phyloP scores from a whole-genome alignment of 768 basidiomycete species.

The Suillus plorans region DNA sequence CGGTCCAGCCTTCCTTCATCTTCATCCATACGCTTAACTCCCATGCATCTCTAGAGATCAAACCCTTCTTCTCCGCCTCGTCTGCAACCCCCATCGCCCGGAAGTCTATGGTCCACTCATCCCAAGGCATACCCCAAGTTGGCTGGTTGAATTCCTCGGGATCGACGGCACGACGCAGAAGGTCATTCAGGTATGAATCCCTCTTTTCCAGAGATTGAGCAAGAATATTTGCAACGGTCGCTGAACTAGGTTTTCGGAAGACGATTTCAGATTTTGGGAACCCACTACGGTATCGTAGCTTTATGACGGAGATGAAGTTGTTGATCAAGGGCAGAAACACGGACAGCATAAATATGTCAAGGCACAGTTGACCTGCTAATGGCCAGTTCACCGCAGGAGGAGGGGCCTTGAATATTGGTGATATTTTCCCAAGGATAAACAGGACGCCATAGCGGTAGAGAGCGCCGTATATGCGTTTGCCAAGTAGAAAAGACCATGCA shows the following conservation, averaged over 20 bases:
- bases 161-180: conserved; percentile 29
- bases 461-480: conserved; percentile 22
- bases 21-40: conserved; percentile 35
- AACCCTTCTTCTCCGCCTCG: conserved; percentile 20
- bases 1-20: conserved; percentile 26
- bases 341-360: conserved; percentile 29
- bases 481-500: conserved; percentile 23
- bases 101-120: conserved; percentile 33
- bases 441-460: conserved; percentile 28
- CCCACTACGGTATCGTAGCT: conserved; percentile 26
- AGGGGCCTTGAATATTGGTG: conserved; percentile 12
- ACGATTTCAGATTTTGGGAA: conserved; percentile 28
- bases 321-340: conserved; percentile 24
- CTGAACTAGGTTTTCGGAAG: conserved; percentile 29
- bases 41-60: conserved; percentile 24
- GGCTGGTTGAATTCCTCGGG: conserved; percentile 27
- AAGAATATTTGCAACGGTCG: conserved; percentile 25
- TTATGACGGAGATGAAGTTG: conserved; percentile 19
- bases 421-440: conserved; percentile 24
- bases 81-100: conserved; percentile 27
- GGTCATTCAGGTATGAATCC: conserved; percentile 22
- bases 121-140: conserved; percentile 30
- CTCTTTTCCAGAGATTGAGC: conserved; percentile 26
- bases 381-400: conserved; percentile 16
- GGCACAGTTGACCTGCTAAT: conserved; percentile 23